phyloP scores from a whole-genome alignment of 108 stramenopile genomes.

The Cyclotella atomus region DNA sequence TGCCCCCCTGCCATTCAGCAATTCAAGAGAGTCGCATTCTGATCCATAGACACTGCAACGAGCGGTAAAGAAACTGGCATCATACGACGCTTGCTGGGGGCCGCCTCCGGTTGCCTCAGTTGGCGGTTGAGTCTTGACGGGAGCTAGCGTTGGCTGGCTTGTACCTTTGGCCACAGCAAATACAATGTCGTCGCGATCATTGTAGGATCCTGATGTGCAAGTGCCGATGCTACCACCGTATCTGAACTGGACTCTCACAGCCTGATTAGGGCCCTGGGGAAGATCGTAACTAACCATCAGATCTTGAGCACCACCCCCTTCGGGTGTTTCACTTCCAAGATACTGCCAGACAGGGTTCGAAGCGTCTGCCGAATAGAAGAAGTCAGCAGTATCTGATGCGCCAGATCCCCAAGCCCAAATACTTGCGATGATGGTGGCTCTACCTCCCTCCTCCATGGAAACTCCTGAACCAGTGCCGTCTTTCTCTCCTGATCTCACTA shows the following conservation, averaged over 20 bases:
- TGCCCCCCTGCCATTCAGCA: constrained; percentile 8
- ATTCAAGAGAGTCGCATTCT: constrained; percentile 5
- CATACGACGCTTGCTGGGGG: constrained; percentile 3
- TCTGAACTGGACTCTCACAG: constrained; percentile 16
- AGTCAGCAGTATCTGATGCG: constrained; percentile 15
- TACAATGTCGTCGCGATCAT: constrained; percentile 9
- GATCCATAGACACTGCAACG: constrained; percentile 6
- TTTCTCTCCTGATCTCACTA: constrained; percentile 1
- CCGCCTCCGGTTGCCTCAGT: not conserved
- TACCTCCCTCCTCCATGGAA: constrained; percentile 2
- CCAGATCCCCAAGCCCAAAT: constrained; percentile 13
- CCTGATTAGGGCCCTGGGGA: not conserved
- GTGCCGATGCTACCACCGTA: not conserved
- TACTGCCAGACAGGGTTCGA: constrained; percentile 17
- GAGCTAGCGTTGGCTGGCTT: not conserved
- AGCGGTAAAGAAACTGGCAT: not conserved
- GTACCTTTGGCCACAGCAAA: not conserved
- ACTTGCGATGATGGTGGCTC: constrained; percentile 8
- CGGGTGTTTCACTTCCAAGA: not conserved
- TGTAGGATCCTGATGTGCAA: constrained; percentile 3
- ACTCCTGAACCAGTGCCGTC: constrained; percentile 4
- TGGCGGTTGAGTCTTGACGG: not conserved
- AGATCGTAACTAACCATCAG: constrained; percentile 7
- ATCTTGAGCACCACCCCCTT: not conserved
- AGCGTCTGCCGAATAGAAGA: constrained; percentile 14